phyloP scores from a whole-genome alignment of 2,329 filamentous ascomycete species.

The Arthrinium puccinioides region DNA sequence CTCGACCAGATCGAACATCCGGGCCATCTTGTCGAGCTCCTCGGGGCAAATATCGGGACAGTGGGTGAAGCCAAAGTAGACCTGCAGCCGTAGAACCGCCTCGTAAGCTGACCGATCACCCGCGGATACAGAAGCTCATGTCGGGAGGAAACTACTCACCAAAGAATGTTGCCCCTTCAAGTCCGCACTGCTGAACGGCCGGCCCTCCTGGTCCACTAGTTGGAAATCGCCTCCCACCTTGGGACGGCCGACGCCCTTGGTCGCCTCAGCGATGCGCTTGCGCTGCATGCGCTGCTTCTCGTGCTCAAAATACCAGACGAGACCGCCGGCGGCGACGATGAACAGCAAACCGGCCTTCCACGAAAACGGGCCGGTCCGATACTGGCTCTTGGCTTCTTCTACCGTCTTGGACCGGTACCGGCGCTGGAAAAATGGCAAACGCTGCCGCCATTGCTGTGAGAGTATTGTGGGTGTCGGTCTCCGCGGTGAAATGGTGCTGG shows the following conservation, averaged over 20 bases:
- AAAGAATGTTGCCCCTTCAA: conserved; percentile 81
- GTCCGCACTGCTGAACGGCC: conserved; percentile 68
- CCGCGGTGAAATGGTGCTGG: no score
- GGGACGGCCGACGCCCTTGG: conserved; percentile 85
- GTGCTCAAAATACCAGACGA: conserved; percentile 86
- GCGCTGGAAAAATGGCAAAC: no score
- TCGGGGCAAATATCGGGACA: conserved; percentile 98
- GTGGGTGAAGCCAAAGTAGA: conserved; percentile 98
- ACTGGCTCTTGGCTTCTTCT: conserved; percentile 51
- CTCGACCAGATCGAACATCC: conserved; percentile 73
- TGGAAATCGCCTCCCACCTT: conserved; percentile 88
- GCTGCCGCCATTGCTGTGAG: no score
- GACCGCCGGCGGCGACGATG: conserved; percentile 64
- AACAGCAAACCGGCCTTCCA: conserved; percentile 87
- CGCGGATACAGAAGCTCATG: no score
- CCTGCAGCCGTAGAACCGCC: conserved; percentile 38
- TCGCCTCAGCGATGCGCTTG: conserved; percentile 81
- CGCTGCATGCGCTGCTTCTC: conserved; percentile 90
- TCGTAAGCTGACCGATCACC: no score
- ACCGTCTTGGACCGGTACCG: conserved; percentile 43
- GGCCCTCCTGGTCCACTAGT: conserved; percentile 74
- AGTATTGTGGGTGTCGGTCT: no score
- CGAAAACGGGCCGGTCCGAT: conserved; percentile 71
- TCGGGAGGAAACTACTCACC: conserved; percentile 39
- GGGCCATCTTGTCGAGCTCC: conserved; percentile 98